These are phyloP conservation scores for Termitomyces sp. DNA, from an alignment of 768 basidiomycete genomes.

Conservation along the genomic window DNA sequence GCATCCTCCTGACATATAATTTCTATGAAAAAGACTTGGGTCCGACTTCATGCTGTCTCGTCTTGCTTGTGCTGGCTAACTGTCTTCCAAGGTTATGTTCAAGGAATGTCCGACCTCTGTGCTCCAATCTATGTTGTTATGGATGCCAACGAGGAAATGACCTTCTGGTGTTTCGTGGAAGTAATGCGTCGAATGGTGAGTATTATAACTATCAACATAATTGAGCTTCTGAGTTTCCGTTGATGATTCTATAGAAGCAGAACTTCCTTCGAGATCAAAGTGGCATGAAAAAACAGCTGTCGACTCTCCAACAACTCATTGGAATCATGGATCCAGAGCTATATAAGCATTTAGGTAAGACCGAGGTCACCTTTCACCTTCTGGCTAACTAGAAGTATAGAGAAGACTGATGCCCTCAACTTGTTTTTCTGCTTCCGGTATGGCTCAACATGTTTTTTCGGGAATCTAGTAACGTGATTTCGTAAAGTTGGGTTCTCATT, in stretches of 20 bases:
- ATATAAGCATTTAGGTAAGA: constrained; percentile 79
- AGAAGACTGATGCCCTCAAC: constrained; percentile 90
- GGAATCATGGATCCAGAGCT: constrained; percentile 94
- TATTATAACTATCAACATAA: constrained; percentile 7
- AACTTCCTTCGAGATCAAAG: constrained; percentile 97
- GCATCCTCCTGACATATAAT: constrained; percentile 87
- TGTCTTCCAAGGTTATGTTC: constrained; percentile 75
- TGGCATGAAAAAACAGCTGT: constrained; percentile 94
- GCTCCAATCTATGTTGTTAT: constrained; percentile 92
- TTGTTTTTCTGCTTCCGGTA: constrained; percentile 98
- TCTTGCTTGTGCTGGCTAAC: constrained; percentile 1
- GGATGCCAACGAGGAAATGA: constrained; percentile 82
- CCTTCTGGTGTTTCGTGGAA: constrained; percentile 95
- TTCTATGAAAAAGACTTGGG: constrained; percentile 86
- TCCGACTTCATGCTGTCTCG: constrained; percentile 30
- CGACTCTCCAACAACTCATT: constrained; percentile 85
- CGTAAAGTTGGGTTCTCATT: constrained; percentile 78
- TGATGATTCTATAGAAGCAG: constrained; percentile 54
- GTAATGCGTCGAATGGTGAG: constrained; percentile 94
- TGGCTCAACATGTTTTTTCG: constrained; percentile 15
- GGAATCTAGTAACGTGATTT: background rate
- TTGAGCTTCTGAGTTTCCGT: constrained; percentile 5
- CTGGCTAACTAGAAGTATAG: constrained; percentile 17
- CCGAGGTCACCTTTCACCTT: background rate
- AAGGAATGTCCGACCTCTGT: constrained; percentile 97